Evolutionary conservation across 2,329 filamentous ascomycete genomes (phyloP).

Genomic region (Neoascochyta sp.): DNA sequence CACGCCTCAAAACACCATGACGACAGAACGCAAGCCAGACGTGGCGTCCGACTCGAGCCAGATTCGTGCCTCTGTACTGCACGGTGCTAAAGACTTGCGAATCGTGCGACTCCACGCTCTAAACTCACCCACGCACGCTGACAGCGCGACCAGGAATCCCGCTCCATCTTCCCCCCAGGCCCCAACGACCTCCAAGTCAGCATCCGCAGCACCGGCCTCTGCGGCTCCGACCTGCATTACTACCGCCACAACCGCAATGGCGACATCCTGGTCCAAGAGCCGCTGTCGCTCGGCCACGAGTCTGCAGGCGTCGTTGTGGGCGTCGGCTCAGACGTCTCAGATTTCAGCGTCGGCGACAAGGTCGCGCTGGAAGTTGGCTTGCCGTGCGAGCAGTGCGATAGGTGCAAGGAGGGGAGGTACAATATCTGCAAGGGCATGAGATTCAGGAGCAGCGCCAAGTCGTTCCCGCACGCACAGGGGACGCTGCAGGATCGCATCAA

Average conservation of each 20-base stretch:
- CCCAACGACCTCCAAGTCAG: conserved; percentile 60
- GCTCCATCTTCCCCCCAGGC: conserved; percentile 46
- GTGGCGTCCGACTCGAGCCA: conserved; percentile 27
- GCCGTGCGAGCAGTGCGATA: conserved; percentile 65
- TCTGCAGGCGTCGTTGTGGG: conserved; percentile 75
- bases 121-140: conserved; percentile 1
- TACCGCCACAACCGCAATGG: conserved; percentile 84
- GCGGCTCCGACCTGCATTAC: conserved; percentile 76
- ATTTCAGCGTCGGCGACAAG: conserved; percentile 69
- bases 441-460: conserved; percentile 58
- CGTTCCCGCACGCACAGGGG: conserved; percentile 61
- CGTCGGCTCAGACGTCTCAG: conserved; percentile 61
- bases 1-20: conserved; percentile 13
- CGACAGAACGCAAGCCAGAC: conserved; percentile 16
- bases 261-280: conserved; percentile 75
- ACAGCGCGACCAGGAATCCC: conserved; percentile 50
- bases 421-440: conserved; percentile 60
- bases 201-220: conserved; percentile 65
- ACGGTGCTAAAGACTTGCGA: conserved; percentile 58
- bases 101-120: conserved; percentile 44
- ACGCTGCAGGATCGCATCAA: conserved; percentile 61
- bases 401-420: conserved; percentile 56
- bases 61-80: conserved; percentile 54
- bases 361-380: conserved; percentile 91
- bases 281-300: conserved; percentile 75